Conservation (phyloP, 176 grass and related monocot species). For the Lolium multiflorum region DNA sequence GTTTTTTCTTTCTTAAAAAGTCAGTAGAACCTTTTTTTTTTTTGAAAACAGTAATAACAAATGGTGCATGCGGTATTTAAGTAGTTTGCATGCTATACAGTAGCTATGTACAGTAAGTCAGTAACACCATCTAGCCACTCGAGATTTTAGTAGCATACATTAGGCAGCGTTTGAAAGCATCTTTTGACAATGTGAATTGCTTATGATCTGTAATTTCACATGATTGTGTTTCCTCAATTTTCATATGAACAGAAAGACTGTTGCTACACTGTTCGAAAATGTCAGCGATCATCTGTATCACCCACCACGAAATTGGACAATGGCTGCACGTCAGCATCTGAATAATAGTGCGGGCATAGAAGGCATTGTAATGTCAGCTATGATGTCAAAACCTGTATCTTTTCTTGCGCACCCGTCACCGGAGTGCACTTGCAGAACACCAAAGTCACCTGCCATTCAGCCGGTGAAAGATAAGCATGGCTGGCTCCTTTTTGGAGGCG, state of each 20-base stretch:
- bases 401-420: slow-evolving; percentile 84
- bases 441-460: slow-evolving; percentile 37
- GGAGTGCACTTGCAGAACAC: slow-evolving; percentile 76
- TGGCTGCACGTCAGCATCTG: slow-evolving; percentile 68
- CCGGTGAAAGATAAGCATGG: slow-evolving; percentile 46
- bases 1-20: slow-evolving; percentile 28
- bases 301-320: slow-evolving; percentile 85
- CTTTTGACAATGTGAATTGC: slow-evolving; percentile 10
- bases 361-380: slow-evolving; percentile 55
- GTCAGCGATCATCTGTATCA: slow-evolving; percentile 78
- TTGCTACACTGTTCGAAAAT: slow-evolving; percentile 69
- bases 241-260: slow-evolving; percentile 71
- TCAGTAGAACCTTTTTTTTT: not conserved
- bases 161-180: not conserved
- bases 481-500: slow-evolving; percentile 52
- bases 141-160: not conserved
- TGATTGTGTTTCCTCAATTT: not conserved
- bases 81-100: slow-evolving; percentile 4
- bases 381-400: slow-evolving; percentile 71
- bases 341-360: slow-evolving; percentile 68
- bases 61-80: slow-evolving; percentile 6
- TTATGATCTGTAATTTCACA: slow-evolving; percentile 29
- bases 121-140: slow-evolving; percentile 13
- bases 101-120: slow-evolving; percentile 32
- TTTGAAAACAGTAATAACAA: slow-evolving; percentile 16